phyloP scores from a whole-genome alignment of 306 rosid species.

The Dalbergia cultrata region DNA sequence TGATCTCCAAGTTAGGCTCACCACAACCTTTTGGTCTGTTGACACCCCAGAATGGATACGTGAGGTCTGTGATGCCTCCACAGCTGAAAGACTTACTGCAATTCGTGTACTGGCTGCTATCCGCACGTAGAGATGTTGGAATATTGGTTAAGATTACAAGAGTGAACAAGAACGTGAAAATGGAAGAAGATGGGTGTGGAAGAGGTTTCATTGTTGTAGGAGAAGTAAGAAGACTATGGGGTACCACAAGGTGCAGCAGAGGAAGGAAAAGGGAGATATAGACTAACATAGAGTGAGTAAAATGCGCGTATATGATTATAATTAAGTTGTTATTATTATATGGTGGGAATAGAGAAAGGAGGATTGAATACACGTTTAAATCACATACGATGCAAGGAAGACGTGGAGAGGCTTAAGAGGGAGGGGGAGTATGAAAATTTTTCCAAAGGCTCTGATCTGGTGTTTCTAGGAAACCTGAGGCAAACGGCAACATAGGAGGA shows the following conservation, averaged over 20 bases:
- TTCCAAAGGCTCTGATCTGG: not conserved
- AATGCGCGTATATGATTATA: not conserved
- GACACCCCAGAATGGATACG: slow-evolving; percentile 51
- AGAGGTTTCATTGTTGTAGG: not conserved
- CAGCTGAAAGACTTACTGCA: slow-evolving; percentile 7
- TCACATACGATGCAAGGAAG: not conserved
- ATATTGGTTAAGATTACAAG: not conserved
- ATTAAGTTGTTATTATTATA: not conserved
- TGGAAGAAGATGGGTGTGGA: not conserved
- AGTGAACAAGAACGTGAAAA: not conserved
- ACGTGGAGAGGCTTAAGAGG: too few species aligned
- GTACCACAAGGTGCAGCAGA: not conserved
- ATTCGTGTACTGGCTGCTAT: not conserved
- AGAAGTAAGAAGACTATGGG: not conserved
- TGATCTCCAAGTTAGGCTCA: not conserved
- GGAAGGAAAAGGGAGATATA: not conserved
- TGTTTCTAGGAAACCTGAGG: slow-evolving; percentile 12
- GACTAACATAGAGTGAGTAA: not conserved
- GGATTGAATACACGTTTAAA: not conserved
- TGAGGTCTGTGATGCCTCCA: not conserved
- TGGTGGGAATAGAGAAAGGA: not conserved
- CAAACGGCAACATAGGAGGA: not conserved
- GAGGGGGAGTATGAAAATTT: not conserved
- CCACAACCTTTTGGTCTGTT: slow-evolving; percentile 41
- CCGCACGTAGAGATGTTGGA: not conserved